Evolutionary conservation across 306 rosid genomes (phyloP), one percentile per base, ranked within the genome.

Genomic region (Clitoria ternatea): DNA sequence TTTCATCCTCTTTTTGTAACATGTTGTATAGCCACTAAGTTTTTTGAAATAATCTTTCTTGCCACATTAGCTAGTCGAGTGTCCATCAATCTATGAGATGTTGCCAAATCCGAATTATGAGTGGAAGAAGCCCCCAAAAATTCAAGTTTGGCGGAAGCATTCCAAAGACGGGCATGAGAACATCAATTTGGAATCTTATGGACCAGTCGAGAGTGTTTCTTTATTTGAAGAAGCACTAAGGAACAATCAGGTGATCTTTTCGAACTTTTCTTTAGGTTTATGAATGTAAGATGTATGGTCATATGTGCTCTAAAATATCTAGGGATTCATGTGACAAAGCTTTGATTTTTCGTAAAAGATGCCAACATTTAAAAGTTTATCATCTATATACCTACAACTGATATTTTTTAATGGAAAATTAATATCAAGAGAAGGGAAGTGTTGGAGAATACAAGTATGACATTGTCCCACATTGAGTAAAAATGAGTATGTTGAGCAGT

Each of bases 41-140:
- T 59, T 45, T 66, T 17, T 80, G 57, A 61, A 39, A 49, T 64
- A 39, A 66, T 78, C 39, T 35, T 71, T 73, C 14, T 62, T 72
- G 66, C 72, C 52, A n/a, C 50, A 44, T 72, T 65, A 90, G 98
- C 75, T 93, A 83, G 88, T 93, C 26, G 98, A 86, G 80, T 93
- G 98, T 77, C 98, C 97, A 69, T 90, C 98, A 42, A 81, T 93
- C 77, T 93, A 93, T 73, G 98, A 93, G 83, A 88, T 93, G 98
- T 62, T 93, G 89, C 75, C 89, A 45, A 93, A 87, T 87, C 94
- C 97, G 29, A 77, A 82, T 44, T 90, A 80, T 85, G 77, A 79
- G 5, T 93, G 98, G 98, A 80, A 84, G 76, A 86, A 65, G 56
- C 77, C 61, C 56, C 98, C 98, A 19, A 82, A 83, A 82, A 88